Base-by-base conservation (phyloP, 495 filamentous ascomycete species). In the Neurospora sublineolata region DNA sequence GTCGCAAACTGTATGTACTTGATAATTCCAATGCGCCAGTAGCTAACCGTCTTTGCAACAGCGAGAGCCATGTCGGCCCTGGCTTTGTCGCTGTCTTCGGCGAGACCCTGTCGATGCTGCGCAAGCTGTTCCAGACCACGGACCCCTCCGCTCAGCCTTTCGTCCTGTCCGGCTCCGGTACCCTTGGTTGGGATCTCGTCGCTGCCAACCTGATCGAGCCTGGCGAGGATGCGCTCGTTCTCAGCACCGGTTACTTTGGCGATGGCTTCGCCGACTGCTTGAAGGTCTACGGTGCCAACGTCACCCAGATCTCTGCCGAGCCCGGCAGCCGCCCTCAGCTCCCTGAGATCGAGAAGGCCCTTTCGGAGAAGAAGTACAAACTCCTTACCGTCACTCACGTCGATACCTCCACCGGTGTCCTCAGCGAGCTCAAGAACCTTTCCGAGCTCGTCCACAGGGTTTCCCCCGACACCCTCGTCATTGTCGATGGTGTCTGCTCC, bases 401-500 rank as follows among this genome's bases (percentile, higher is more conserved):
- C 71, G 95, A 99, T 77, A 99, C 95, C 30, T 97, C 93, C 7
- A 99, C 95, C 44, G 95, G 95, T 68, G 95, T 99, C 8, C 84
- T 99, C 68, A 93, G 89, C 76, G 95, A 99, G 73, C 86, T 99
- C 75, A 90, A 96, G 85, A 85, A 87, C 58, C 82, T 99, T 44
- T 88, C 93, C 18, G 91, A 92, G 79, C 81, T 97, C 20, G 91
- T 97, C 68, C 92, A 91, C 78, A 83, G 87, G 44, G 92, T 97
- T 74, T 94, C 92, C 75, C 95, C 95, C 0, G 88, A 96, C 37
- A 98, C 95, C 20, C 86, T 98, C 69, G 81, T 99, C 37, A 85
- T 97, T 46, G 94, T 97, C 69, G 95, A 99, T 79, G 95, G 94
- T 68, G 95, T 99, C 30, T 99, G 95, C 87, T 94, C 92, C 78